Percentiles rank a stretch among this genome's conserved stretches.
Conservation (phyloP, 306 rosid genomes). For the Senna siamea region DNA sequence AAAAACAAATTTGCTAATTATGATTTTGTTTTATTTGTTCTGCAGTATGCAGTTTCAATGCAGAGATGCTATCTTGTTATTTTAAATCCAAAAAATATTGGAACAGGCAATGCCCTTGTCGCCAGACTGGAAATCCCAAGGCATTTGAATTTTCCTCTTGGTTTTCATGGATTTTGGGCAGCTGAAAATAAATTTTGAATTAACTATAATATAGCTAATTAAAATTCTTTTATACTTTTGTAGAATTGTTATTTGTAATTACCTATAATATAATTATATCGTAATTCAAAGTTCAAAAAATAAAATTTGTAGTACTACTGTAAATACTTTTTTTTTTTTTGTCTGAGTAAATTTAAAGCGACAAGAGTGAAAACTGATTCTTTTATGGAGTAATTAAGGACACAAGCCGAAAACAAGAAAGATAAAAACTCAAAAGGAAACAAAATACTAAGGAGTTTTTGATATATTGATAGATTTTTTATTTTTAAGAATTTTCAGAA, state of each 20-base stretch:
- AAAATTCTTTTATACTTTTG: not conserved
- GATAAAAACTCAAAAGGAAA: too few relatives aligned
- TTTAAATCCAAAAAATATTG: constrained; percentile 63
- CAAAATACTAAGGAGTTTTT: too few relatives aligned
- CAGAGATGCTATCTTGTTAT: constrained; percentile 76
- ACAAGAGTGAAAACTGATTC: too few relatives aligned
- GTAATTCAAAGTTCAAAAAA: too few relatives aligned
- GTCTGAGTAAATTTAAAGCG: too few relatives aligned
- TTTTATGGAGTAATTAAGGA: too few relatives aligned
- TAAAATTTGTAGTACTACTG: too few relatives aligned
- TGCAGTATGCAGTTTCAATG: constrained; percentile 86
- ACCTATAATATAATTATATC: too few relatives aligned
- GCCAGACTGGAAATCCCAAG: constrained; percentile 84
- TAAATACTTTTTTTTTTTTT: too few relatives aligned
- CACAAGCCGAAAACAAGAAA: too few relatives aligned
- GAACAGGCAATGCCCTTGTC: constrained; percentile 66
- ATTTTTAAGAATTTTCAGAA: too few relatives aligned
- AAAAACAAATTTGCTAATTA: not conserved
- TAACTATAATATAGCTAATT: not conserved
- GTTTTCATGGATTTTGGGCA: constrained; percentile 92
- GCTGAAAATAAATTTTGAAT: constrained; percentile 29
- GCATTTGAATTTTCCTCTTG: constrained; percentile 80
- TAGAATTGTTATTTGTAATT: not conserved
- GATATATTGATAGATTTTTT: too few relatives aligned
- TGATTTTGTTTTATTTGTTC: constrained; percentile 10